phyloP scores from a whole-genome alignment of 2,329 filamentous ascomycete species.

The Eutypella sp. region DNA sequence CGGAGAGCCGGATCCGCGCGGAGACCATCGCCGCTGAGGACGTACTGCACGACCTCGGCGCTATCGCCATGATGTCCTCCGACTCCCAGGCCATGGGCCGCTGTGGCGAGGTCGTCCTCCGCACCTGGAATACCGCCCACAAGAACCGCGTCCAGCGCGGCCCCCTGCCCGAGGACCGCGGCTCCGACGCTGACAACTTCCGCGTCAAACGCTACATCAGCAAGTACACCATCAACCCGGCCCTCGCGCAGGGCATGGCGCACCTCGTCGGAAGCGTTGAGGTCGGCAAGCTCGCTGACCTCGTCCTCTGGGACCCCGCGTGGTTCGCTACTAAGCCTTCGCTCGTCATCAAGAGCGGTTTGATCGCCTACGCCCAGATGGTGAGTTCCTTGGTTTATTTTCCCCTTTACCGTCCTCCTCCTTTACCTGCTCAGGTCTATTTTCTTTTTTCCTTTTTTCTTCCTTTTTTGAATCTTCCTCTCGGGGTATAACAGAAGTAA shows the following conservation, averaged over 20 bases:
- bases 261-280: constrained; percentile 85
- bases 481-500: no score
- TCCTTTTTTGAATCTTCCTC: no score
- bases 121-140: constrained; percentile 96
- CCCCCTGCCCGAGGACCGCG: constrained; percentile 68
- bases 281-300: constrained; percentile 82
- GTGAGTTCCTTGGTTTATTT: constrained; percentile 39
- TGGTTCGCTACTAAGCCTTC: constrained; percentile 85
- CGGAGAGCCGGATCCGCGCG: constrained; percentile 87
- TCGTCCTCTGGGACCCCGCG: constrained; percentile 80
- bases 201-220: constrained; percentile 87
- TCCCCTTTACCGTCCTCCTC: background rate
- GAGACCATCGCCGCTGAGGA: constrained; percentile 97
- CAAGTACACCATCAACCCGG: constrained; percentile 96
- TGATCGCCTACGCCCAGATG: constrained; percentile 82
- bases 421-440: constrained; percentile 1
- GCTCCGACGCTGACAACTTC: constrained; percentile 79
- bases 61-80: constrained; percentile 95
- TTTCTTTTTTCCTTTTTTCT: background rate
- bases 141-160: constrained; percentile 93
- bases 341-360: constrained; percentile 78
- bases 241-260: constrained; percentile 82
- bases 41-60: constrained; percentile 88
- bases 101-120: constrained; percentile 85
- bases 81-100: constrained; percentile 97